A percentile compares a stretch with the other conserved stretches of the same genome.
Conservation (phyloP, 2,329 filamentous ascomycete genomes). For the Hypoxylon sp. region DNA sequence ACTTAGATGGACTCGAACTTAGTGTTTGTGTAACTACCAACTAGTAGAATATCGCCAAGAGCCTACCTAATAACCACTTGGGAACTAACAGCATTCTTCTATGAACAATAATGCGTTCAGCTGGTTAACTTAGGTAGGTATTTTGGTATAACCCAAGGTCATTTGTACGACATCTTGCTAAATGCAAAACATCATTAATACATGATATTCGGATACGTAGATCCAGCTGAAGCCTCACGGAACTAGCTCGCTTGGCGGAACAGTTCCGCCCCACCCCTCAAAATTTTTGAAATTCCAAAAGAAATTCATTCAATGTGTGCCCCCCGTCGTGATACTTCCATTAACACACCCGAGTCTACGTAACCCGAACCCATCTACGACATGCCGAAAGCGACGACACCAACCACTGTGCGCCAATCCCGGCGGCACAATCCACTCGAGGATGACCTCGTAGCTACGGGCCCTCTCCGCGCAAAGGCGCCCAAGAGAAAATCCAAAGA, state of each 20-base stretch:
- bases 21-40: too few species aligned
- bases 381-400: conserved; percentile 84
- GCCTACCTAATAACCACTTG: too few species aligned
- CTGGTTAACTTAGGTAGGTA: too few species aligned
- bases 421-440: conserved; percentile 91
- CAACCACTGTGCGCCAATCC: conserved; percentile 66
- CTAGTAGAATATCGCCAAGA: too few species aligned
- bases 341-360: conserved; percentile 8
- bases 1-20: too few species aligned
- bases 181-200: background rate
- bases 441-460: conserved; percentile 81
- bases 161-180: too few species aligned
- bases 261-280: conserved; percentile 35
- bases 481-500: conserved; percentile 77
- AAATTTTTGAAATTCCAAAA: conserved; percentile 37
- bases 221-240: conserved; percentile 27
- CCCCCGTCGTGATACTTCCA: conserved; percentile 37
- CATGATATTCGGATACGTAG: conserved; percentile 1
- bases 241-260: conserved; percentile 32
- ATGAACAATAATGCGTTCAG: too few species aligned
- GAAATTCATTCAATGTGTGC: conserved; percentile 35
- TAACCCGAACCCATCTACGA: conserved; percentile 11
- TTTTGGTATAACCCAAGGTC: too few species aligned
- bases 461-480: conserved; percentile 78
- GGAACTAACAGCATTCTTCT: too few species aligned